A percentile compares a stretch with the other conserved stretches of the same genome.
These are phyloP conservation scores for Trichosporon faecale DNA, from an alignment of 1,284 basidiomycete species.

Conservation along the genomic window DNA sequence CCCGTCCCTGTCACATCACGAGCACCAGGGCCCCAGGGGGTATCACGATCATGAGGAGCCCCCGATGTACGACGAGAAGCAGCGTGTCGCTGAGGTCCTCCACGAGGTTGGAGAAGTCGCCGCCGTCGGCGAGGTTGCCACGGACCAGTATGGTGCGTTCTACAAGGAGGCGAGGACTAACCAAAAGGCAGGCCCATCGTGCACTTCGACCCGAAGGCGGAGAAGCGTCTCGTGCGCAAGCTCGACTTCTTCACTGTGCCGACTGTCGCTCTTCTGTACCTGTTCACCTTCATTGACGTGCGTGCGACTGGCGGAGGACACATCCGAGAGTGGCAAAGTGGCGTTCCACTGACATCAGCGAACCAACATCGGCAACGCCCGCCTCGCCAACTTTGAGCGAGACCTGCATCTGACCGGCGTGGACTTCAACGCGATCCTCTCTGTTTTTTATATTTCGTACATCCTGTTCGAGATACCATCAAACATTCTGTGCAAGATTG, in stretches of 20 bases:
- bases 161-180: too few relatives aligned
- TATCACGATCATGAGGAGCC: not conserved
- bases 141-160: conserved; percentile 8
- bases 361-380: conserved; percentile 27
- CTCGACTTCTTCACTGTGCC: conserved; percentile 24
- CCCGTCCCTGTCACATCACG: not conserved
- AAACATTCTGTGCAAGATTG: conserved; percentile 20
- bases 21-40: not conserved
- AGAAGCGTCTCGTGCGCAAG: conserved; percentile 26
- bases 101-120: not conserved
- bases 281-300: conserved; percentile 18
- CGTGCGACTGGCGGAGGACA: not conserved
- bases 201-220: conserved; percentile 21
- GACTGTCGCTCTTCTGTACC: conserved; percentile 19
- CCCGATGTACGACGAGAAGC: not conserved
- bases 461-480: conserved; percentile 32
- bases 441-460: conserved; percentile 45
- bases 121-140: not conserved
- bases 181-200: conserved; percentile 14
- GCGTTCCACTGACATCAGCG: conserved; percentile 8
- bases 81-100: not conserved
- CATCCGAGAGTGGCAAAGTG: not conserved
- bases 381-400: conserved; percentile 27
- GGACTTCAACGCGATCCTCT: conserved; percentile 41
- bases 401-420: conserved; percentile 32